A percentile compares a stretch with the other conserved stretches of the same genome.
Evolutionary conservation across 129 eudicot genomes (phyloP).

Genomic region (Ambrosia trifida): DNA sequence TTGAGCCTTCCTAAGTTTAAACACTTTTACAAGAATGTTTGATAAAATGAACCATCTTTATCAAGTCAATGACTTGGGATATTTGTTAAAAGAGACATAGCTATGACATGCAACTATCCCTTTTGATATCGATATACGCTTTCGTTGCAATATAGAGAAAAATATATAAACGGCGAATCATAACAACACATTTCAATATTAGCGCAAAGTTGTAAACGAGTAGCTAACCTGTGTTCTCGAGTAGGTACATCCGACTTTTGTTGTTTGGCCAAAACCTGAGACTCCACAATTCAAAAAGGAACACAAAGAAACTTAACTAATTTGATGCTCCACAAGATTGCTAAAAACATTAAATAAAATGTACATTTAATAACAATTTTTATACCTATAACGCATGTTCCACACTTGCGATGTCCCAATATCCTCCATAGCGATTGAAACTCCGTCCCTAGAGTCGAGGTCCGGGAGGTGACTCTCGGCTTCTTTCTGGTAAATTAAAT

Average conservation of each 20-base stretch:
- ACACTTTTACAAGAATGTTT: background rate
- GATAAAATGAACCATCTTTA: background rate
- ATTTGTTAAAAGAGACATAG: background rate
- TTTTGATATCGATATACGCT: no score
- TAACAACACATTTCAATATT: background rate
- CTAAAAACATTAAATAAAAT: background rate
- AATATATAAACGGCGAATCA: background rate
- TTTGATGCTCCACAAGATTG: conserved; percentile 18
- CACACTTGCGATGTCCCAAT: conserved; percentile 92
- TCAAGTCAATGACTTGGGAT: background rate
- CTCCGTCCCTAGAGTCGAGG: conserved; percentile 86
- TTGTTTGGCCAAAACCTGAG: conserved; percentile 97
- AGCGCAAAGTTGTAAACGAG: background rate
- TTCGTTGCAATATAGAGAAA: no score
- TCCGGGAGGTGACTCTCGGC: conserved; percentile 94
- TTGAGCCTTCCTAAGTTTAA: no score
- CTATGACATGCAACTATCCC: no score
- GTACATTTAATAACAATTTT: background rate
- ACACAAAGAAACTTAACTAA: conserved; percentile 13
- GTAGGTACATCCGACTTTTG: conserved; percentile 99
- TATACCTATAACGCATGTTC: conserved; percentile 96
- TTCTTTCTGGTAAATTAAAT: conserved; percentile 64
- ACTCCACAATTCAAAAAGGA: conserved; percentile 37
- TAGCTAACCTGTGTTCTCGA: conserved; percentile 82
- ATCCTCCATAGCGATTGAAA: conserved; percentile 85